Conservation (phyloP, 2,329 filamentous ascomycete species). For the Hymenoscyphus albidus region DNA sequence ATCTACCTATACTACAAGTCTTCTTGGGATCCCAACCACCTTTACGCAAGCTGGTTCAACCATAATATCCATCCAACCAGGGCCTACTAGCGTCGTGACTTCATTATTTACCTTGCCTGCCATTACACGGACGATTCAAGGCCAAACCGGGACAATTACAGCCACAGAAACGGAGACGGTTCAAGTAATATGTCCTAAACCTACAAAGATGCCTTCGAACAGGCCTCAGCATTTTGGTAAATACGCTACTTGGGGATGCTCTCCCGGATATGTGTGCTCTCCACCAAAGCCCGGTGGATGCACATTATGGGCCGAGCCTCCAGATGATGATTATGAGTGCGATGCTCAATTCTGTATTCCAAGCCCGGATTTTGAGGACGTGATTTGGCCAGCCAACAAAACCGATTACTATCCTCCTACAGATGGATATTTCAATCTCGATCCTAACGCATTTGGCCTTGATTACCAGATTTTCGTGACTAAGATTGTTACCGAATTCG, state of each 20-base stretch:
- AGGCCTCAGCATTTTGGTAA: constrained; percentile 25
- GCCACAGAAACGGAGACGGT: constrained; percentile 12
- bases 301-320: constrained; percentile 40
- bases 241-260: constrained; percentile 41
- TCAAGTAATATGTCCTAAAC: constrained; percentile 23
- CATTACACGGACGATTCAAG: constrained; percentile 20
- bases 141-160: constrained; percentile 12
- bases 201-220: constrained; percentile 25
- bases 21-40: constrained; percentile 9
- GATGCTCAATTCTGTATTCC: constrained; percentile 39
- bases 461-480: constrained; percentile 58
- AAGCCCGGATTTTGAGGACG: constrained; percentile 30
- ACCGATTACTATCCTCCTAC: constrained; percentile 51
- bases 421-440: constrained; percentile 61
- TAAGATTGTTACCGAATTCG: constrained; percentile 37
- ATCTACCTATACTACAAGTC: constrained; percentile 4
- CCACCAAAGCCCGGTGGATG: constrained; percentile 39
- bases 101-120: constrained; percentile 16
- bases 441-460: constrained; percentile 59
- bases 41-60: constrained; percentile 15
- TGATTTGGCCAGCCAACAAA: constrained; percentile 42
- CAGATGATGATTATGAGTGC: constrained; percentile 38
- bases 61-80: constrained; percentile 13
- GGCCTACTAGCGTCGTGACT: constrained; percentile 12
- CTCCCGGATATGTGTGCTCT: constrained; percentile 41